Base-by-base conservation (phyloP, 176 grass and related monocot species). In the Tillandsia leiboldiana region DNA sequence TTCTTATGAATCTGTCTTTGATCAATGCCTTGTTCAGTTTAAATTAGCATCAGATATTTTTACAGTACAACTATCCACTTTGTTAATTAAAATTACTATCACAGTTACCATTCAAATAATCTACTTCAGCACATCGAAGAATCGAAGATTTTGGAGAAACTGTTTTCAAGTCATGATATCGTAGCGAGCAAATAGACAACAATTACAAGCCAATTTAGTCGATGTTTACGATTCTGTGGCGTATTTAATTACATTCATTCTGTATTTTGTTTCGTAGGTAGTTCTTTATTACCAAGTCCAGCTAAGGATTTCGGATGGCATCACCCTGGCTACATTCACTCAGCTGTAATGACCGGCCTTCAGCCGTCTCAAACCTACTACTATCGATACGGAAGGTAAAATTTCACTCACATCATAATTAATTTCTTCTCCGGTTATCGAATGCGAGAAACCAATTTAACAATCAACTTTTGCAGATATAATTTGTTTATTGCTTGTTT, bases 251-350 rank as follows among this genome's bases (percentile, higher is more conserved):
- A 42, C 33, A 42, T 42, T 42, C 4, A 6, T 42, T 42, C 33
- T 42, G 7, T 42, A 6, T 6, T 50, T 28, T 65, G 0, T 53
- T 14, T 3, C 62, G 27, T 51, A 87, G 81, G 78, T 66, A 26
- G 50, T 28, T 0, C 54, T 0, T 1, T 77, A 27, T 17, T 87
- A 73, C 70, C 77, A 10, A 90, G 91, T 15, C 87, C 91, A 17
- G 91, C 87, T 0, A 82, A 85, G 73, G 91, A 96, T 79, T 96
- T 90, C 58, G 91, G 91, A 48, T 91, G 91, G 91, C 91, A 96
- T 62, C 84, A 91, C 53, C 91, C 91, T 0, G 91, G 91, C 50
- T 88, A 87, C 58, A 87, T 91, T 77, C 91, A 96, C 48, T 87
- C 91, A 0, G 82, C 84, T 11, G 33, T 85, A 75, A 91, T 96